phyloP scores from a whole-genome alignment of 495 filamentous ascomycete genomes.

The Saxophila tyrrhenica region DNA sequence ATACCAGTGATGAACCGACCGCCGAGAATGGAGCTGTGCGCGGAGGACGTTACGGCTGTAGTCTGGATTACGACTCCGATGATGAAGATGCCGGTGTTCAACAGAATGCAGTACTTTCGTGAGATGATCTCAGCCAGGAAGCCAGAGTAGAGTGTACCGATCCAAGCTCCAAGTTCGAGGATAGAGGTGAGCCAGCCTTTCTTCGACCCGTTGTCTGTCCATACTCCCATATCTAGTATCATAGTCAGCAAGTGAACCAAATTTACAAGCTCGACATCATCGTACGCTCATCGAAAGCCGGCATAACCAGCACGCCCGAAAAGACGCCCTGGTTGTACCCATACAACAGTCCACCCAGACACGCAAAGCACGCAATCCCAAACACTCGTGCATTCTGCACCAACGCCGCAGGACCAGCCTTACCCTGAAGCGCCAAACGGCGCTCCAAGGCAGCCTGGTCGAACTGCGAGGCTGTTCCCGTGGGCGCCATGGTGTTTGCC shows the following conservation, averaged over 20 bases:
- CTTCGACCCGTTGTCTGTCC: slow-evolving; percentile 50
- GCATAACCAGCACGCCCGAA: slow-evolving; percentile 57
- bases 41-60: slow-evolving; percentile 43
- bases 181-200: slow-evolving; percentile 72
- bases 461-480: slow-evolving; percentile 26
- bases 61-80: slow-evolving; percentile 67
- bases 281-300: slow-evolving; percentile 34
- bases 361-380: slow-evolving; percentile 63
- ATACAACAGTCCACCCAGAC: slow-evolving; percentile 51
- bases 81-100: slow-evolving; percentile 62
- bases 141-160: slow-evolving; percentile 63
- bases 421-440: slow-evolving; percentile 52
- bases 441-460: slow-evolving; percentile 54
- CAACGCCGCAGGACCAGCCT: slow-evolving; percentile 51
- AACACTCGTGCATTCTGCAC: slow-evolving; percentile 61
- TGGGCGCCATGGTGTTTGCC: slow-evolving; percentile 28
- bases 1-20: slow-evolving; percentile 69
- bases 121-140: slow-evolving; percentile 65
- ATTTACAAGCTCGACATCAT: background rate
- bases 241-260: slow-evolving; percentile 23
- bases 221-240: slow-evolving; percentile 50
- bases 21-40: slow-evolving; percentile 50
- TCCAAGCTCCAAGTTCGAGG: slow-evolving; percentile 72
- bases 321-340: slow-evolving; percentile 72
- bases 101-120: slow-evolving; percentile 61